These are phyloP conservation scores for Penicillium sp. DNA, from an alignment of 2,329 filamentous ascomycete genomes.

Conservation along the genomic window DNA sequence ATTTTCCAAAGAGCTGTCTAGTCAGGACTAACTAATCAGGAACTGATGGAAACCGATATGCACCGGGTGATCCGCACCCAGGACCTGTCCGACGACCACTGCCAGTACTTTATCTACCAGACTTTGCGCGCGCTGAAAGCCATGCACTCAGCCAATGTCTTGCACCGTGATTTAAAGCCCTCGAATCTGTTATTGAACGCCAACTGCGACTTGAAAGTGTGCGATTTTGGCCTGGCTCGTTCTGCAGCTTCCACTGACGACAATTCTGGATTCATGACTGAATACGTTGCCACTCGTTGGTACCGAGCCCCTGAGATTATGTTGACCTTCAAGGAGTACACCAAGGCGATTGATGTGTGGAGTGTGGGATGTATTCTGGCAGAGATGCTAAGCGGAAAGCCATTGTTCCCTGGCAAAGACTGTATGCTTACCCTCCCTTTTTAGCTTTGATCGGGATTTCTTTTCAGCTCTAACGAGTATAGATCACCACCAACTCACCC, in stretches of 20 bases:
- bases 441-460: too few species aligned
- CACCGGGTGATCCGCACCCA: constrained; percentile 97
- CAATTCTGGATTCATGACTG: constrained; percentile 99
- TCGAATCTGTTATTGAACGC: constrained; percentile 96
- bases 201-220: constrained; percentile 98
- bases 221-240: constrained; percentile 93
- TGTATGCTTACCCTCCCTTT: constrained; percentile 60
- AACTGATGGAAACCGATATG: constrained; percentile 99
- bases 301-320: constrained; percentile 99
- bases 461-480: constrained; percentile 7
- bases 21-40: constrained; percentile 48
- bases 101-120: constrained; percentile 99
- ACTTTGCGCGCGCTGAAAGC: constrained; percentile 95
- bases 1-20: neutral
- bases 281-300: constrained; percentile 99
- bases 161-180: constrained; percentile 95
- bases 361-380: constrained; percentile 97
- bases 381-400: constrained; percentile 98
- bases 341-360: constrained; percentile 99
- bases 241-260: constrained; percentile 97
- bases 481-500: constrained; percentile 97
- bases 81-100: constrained; percentile 97
- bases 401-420: constrained; percentile 95
- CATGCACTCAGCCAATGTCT: constrained; percentile 98
- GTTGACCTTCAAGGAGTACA: constrained; percentile 99